Evolutionary conservation across 2,329 filamentous ascomycete species (phyloP).

Genomic region (Neopestalotiopsis sp.): DNA sequence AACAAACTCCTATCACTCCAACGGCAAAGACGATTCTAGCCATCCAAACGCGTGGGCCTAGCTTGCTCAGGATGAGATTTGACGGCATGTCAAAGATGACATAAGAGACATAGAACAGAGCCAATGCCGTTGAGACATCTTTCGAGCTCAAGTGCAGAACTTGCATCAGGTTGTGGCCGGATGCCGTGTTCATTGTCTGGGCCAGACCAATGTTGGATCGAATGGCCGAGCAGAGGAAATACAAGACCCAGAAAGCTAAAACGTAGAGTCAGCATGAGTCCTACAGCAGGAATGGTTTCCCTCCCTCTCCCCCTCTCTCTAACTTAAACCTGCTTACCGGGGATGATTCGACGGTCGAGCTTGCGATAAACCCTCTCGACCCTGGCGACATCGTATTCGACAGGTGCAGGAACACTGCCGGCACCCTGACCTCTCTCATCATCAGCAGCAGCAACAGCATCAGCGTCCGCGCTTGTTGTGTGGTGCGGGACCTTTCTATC

Average conservation of each 20-base stretch:
- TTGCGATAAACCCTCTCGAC: conserved; percentile 64
- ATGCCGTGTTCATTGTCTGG: conserved; percentile 85
- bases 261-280: neutral
- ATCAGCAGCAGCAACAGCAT: conserved; percentile 25
- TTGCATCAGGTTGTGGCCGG: conserved; percentile 76
- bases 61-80: conserved; percentile 84
- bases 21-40: conserved; percentile 88
- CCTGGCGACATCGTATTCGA: conserved; percentile 52
- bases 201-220: conserved; percentile 90
- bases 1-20: conserved; percentile 81
- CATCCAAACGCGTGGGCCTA: conserved; percentile 91
- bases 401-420: conserved; percentile 5
- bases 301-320: too few relatives aligned
- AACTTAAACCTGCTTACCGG: conserved; percentile 45
- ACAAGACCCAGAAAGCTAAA: conserved; percentile 83
- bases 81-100: conserved; percentile 89
- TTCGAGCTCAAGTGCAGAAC: conserved; percentile 73
- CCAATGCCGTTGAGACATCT: conserved; percentile 83
- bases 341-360: conserved; percentile 65
- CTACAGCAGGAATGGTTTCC: neutral
- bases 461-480: conserved; percentile 23
- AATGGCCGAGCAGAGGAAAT: conserved; percentile 92
- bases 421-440: conserved; percentile 23
- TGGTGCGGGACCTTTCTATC: conserved; percentile 37
- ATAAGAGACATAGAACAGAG: conserved; percentile 91